Base-by-base conservation (phyloP, 2,329 filamentous ascomycete genomes). In the Trichoderma arundinaceum region DNA sequence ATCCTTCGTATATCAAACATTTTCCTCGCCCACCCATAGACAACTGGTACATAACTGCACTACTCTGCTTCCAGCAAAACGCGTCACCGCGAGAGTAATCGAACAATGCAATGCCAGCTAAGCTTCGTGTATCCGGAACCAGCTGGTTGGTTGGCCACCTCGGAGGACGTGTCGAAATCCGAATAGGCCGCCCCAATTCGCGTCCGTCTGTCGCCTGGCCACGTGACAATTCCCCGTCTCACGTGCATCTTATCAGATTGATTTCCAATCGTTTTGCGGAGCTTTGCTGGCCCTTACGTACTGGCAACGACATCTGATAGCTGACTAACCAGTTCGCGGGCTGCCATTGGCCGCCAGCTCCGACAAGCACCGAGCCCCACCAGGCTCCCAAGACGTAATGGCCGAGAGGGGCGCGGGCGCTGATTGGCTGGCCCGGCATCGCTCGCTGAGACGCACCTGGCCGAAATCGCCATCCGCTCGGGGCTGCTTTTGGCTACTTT, bases 181-280 rank as follows among this genome's bases (percentile, higher is more conserved):
- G 60, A 63, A 35, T 49, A 4, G 60, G 38, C 32, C 13, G 13
- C 19, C 38, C 19, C 43, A 33, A 33, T 39, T 53, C 60, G 60
- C 60, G 60, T 54, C 43, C 39, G 15, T 38, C 60, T 53, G 49
- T 63, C 54, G 54, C 53, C 54, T n/a, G 44, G 28, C 44, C 63
- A 65, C 63, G 63, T 65, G 63, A 65, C 54, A 10, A 9, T 19
- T 44, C 39, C 59, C 48, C 60, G 48, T 52, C 57, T 54, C 60
- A 65, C 54, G 63, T 65, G 63, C 51, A 65, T 61, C 64, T 66
- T 66, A 66, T 66, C 64, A 66, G 58, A 61, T 59, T 61, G 57
- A 56, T 58, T 58, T 58, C 44, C 53, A 65, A 65, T 59, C 41
- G 38, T 28, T 58, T 65, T 58, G 51, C 48, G 54, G 48, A 39